phyloP scores from a whole-genome alignment of 495 filamentous ascomycete species.

The Lepidopterella palustris region DNA sequence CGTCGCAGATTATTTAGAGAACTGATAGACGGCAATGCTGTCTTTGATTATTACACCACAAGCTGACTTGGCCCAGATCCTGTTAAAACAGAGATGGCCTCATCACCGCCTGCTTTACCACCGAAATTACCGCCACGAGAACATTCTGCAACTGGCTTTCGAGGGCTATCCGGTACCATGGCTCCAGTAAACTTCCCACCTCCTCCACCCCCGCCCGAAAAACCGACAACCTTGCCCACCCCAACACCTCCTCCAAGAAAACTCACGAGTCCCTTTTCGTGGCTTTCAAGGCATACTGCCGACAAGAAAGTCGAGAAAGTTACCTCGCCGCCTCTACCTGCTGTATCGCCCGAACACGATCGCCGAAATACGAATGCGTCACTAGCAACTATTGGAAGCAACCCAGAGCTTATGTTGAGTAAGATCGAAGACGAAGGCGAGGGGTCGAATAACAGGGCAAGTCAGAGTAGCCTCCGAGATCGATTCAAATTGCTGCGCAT shows the following conservation, averaged over 20 bases:
- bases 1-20: not conserved
- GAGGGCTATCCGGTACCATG: constrained; percentile 25
- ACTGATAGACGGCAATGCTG: not conserved
- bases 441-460: constrained; percentile 45
- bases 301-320: constrained; percentile 55
- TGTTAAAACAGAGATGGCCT: not conserved
- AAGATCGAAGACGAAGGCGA: constrained; percentile 64
- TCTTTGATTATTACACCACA: not conserved
- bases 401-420: constrained; percentile 64
- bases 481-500: constrained; percentile 79
- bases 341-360: constrained; percentile 37
- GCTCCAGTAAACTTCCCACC: constrained; percentile 26
- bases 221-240: constrained; percentile 16
- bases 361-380: constrained; percentile 70
- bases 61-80: not conserved
- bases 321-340: constrained; percentile 46
- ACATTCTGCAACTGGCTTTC: constrained; percentile 13
- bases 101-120: constrained; percentile 5
- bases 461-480: constrained; percentile 68
- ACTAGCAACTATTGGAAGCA: constrained; percentile 64
- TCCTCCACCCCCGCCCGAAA: constrained; percentile 23
- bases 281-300: constrained; percentile 69
- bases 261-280: constrained; percentile 73
- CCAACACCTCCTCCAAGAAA: constrained; percentile 51
- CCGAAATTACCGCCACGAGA: constrained; percentile 26